Percentiles rank a stretch among this genome's conserved stretches.
These are phyloP conservation scores for Knoxia roxburghii DNA, from an alignment of 257 asterid genomes.

Conservation along the genomic window DNA sequence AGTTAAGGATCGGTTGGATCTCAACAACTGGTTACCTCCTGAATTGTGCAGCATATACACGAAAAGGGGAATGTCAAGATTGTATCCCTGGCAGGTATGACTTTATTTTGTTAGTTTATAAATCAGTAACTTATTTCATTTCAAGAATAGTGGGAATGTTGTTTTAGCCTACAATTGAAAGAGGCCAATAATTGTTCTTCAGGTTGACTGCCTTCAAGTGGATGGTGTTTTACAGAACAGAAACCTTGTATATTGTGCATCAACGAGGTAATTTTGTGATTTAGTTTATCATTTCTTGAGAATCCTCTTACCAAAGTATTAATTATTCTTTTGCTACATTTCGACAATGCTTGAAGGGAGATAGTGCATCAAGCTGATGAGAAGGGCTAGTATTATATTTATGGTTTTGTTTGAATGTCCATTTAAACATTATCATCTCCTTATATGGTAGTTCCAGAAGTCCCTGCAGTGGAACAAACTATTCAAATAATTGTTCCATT, in stretches of 20 bases:
- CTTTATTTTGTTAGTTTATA: background rate
- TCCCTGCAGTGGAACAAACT: too few species aligned
- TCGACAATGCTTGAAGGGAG: background rate
- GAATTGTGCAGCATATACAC: conserved; percentile 73
- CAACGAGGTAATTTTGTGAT: conserved; percentile 62
- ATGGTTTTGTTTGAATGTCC: background rate
- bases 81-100: conserved; percentile 92
- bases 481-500: too few species aligned
- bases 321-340: background rate
- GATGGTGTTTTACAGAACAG: conserved; percentile 90
- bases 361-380: background rate
- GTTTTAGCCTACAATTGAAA: conserved; percentile 5
- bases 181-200: conserved; percentile 18
- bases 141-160: background rate
- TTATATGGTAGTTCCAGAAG: background rate
- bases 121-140: conserved; percentile 4
- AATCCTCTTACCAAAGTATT: background rate
- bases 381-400: background rate
- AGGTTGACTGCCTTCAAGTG: conserved; percentile 98
- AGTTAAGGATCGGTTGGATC: conserved; percentile 53
- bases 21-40: conserved; percentile 82
- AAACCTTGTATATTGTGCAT: conserved; percentile 93
- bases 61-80: conserved; percentile 75
- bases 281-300: background rate
- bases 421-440: conserved; percentile 1